Evolutionary conservation across 768 basidiomycete species (phyloP).

Genomic region (Lactarius evosmus): DNA sequence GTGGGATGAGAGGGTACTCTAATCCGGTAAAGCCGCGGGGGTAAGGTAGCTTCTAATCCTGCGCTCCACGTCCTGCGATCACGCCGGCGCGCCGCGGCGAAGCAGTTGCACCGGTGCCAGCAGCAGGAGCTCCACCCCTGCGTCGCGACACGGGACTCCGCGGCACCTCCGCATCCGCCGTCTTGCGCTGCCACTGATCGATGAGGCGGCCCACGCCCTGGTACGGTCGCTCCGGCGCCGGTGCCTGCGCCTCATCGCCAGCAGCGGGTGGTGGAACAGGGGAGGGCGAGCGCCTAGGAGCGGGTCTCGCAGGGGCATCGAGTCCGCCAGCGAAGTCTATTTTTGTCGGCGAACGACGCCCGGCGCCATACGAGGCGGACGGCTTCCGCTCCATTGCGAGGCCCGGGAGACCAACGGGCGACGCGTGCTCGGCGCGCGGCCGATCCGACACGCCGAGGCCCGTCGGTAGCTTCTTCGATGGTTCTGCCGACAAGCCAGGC

Average conservation of each 20-base stretch:
- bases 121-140: slow-evolving; percentile 28
- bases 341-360: slow-evolving; percentile 23
- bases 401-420: slow-evolving; percentile 27
- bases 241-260: slow-evolving; percentile 40
- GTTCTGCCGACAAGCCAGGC: slow-evolving; percentile 17
- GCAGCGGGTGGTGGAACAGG: slow-evolving; percentile 2
- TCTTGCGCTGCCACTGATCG: slow-evolving; percentile 84
- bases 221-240: slow-evolving; percentile 75
- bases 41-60: slow-evolving; percentile 7
- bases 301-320: slow-evolving; percentile 6
- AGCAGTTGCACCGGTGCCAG: slow-evolving; percentile 6
- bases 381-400: slow-evolving; percentile 22
- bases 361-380: slow-evolving; percentile 5
- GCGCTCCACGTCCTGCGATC: slow-evolving; percentile 19
- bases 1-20: too few relatives aligned
- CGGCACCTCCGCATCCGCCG: slow-evolving; percentile 52
- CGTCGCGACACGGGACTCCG: slow-evolving; percentile 39
- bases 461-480: slow-evolving; percentile 22
- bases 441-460: slow-evolving; percentile 29
- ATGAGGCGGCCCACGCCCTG: slow-evolving; percentile 83
- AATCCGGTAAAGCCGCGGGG: background rate
- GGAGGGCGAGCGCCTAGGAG: slow-evolving; percentile 12
- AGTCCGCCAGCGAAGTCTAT: slow-evolving; percentile 2
- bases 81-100: slow-evolving; percentile 25
- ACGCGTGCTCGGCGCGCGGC: slow-evolving; percentile 28